Base-by-base conservation (phyloP, 1,284 basidiomycete genomes). In the Tilletia caries region DNA sequence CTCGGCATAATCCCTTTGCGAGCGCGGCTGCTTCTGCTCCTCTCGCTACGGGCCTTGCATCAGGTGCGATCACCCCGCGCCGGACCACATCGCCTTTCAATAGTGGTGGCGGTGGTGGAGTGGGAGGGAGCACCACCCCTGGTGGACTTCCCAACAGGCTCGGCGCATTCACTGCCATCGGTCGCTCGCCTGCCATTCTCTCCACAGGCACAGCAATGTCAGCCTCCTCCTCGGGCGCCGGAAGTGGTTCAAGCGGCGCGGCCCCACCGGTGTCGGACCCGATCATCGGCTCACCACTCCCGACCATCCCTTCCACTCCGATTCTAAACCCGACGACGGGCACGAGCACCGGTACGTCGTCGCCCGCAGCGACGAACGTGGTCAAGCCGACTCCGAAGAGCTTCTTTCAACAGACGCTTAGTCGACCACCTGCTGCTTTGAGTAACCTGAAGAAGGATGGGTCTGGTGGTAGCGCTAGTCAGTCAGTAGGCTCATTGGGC, bases 11-110 rank as follows among this genome's bases (percentile, higher is more conserved):
- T 37, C 58, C 33, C 20, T 62, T 62, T 15, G 29, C 58, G 29
- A 62, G n/a, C 32, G 32, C n/a, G n/a, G n/a, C n/a, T n/a, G n/a
- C n/a, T n/a, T n/a, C n/a, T n/a, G n/a, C n/a, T n/a, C n/a, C n/a
- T n/a, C n/a, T n/a, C 58, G n/a, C 33, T 6, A 34, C 4, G 29
- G 58, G 58, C 15, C 15, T 37, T 29, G 20, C 32, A 18, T 62
- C 58, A 13, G 58, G 58, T 29, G 33, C 58, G 29, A 29, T 37
- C 58, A 62, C 58, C 2, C 58, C 58, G 18, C 58, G 58, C 34
- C 58, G 58, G 13, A 62, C 58, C 6, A 18, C 58, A 6, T 58
- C 52, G 5, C 52, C 52, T 4, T 6, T 58, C 23, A 6, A n/a
- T n/a, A n/a, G n/a, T n/a, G n/a, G n/a, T n/a, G n/a, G n/a, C n/a